Evolutionary conservation across 345 rosid genomes (phyloP), one percentile per base, ranked within the genome.

Genomic region (Cardamine resedifolia): DNA sequence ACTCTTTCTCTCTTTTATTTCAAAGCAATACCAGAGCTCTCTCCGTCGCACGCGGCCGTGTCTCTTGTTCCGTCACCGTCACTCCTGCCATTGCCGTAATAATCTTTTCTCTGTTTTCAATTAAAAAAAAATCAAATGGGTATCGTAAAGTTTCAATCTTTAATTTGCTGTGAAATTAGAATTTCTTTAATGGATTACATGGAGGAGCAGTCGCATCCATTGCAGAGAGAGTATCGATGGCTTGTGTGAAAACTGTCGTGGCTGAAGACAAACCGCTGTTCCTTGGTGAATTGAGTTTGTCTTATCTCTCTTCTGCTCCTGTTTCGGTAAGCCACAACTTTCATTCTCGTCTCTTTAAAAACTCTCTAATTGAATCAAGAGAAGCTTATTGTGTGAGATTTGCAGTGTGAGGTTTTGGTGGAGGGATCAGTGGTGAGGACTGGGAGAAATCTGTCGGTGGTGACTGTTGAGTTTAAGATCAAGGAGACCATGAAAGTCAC

Each of bases 151-250:
- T 66, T 74, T 38, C 43, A 36, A 58, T 50, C 58, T 73, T 56
- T 58, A 45, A 39, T 20, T 16, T 41, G 64, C 18, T 36, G 66
- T 33, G 68, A 50, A 66, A 31, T 33, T 70, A 90, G 92, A 88
- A 90, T 66, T 47, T 4, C 31, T 88, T 21, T 48, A 80, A 72
- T 38, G 87, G 86, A 48, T 43, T 86, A 49, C 93, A 87, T 55
- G 97, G 97, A 47, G 97, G 91, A 49, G 80, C 86, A 3, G 80
- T 87, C 1, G 96, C 87, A 34, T 86, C 97, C 14, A 47, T 89
- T 24, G 80, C 89, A 1, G 91, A 91, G 79, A 85, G 91, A 75
- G 71, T 89, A 53, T 69, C 91, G 3, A 70, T 82, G 63, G 96
- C 86, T 51, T 86, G 90, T 14, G 92, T 83, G 28, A 87, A 84